A percentile compares a stretch with the other conserved stretches of the same genome.
Conservation (phyloP, 495 filamentous ascomycete species). For the Trichoderma erinaceum region DNA sequence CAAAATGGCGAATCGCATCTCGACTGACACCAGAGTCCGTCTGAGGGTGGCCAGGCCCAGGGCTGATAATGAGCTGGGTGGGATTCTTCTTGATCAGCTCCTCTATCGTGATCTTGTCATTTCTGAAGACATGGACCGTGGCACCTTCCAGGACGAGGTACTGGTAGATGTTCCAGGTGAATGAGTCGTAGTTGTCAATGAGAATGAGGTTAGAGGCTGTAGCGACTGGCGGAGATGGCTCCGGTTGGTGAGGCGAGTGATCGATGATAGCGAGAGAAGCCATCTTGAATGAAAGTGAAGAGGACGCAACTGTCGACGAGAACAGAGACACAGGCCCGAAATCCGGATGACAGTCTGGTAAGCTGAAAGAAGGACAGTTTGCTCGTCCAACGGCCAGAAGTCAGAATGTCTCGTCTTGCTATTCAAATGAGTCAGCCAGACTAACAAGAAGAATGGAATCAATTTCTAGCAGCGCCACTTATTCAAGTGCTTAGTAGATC, state of each 20-base stretch:
- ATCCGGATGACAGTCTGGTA: neutral
- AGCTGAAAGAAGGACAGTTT: neutral
- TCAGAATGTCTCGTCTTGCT: neutral
- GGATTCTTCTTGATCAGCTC: slow-evolving; percentile 76
- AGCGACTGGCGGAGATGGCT: slow-evolving; percentile 57
- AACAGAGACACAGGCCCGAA: neutral
- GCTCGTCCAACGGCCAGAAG: neutral
- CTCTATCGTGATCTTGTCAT: slow-evolving; percentile 82
- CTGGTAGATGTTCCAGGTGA: slow-evolving; percentile 98
- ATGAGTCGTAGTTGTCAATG: slow-evolving; percentile 99
- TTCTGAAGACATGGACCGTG: slow-evolving; percentile 78
- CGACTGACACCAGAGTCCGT: slow-evolving; percentile 89
- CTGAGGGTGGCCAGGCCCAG: slow-evolving; percentile 85
- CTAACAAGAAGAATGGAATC: neutral
- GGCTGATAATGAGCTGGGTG: slow-evolving; percentile 91
- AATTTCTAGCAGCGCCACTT: neutral
- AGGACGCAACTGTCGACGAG: neutral
- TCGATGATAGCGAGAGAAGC: slow-evolving; percentile 59
- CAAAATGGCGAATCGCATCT: slow-evolving; percentile 83
- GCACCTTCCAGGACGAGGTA: slow-evolving; percentile 94
- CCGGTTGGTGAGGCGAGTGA: slow-evolving; percentile 77
- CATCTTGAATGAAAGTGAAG: slow-evolving; percentile 29
- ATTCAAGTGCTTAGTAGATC: neutral
- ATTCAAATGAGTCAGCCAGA: neutral
- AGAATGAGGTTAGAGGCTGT: slow-evolving; percentile 86